Conservation (phyloP, 371 early-diverging fungal genomes). For the Mucor mucedo region DNA sequence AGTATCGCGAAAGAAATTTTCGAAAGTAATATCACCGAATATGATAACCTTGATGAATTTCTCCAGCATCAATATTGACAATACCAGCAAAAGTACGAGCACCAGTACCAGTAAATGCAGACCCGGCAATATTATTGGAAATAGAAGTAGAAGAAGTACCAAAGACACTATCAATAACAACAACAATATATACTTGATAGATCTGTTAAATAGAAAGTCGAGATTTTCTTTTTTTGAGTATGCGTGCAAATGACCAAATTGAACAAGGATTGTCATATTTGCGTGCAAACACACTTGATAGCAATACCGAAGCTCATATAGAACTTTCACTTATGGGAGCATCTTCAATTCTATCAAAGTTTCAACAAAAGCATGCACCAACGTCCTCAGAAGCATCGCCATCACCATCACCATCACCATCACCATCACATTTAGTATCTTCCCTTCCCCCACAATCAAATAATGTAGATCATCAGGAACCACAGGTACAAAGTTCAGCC, state of each 20-base stretch:
- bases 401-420: not conserved
- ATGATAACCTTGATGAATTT: constrained; percentile 1
- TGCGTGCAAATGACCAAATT: constrained; percentile 5
- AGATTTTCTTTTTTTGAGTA: too few relatives aligned
- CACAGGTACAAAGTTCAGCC: not conserved
- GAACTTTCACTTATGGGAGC: constrained; percentile 5
- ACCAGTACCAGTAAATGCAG: too few relatives aligned
- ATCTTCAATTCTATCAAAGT: constrained; percentile 4
- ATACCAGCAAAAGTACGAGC: too few relatives aligned
- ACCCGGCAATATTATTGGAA: too few relatives aligned
- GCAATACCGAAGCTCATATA: not conserved
- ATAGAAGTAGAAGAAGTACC: too few relatives aligned
- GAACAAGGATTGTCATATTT: not conserved
- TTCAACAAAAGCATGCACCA: not conserved
- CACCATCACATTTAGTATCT: not conserved
- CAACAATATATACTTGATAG: too few relatives aligned
- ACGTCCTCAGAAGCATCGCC: not conserved
- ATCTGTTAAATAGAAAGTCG: too few relatives aligned
- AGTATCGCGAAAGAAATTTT: not conserved
- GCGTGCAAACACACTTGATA: not conserved
- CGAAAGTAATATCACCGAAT: not conserved
- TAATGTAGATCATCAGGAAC: not conserved
- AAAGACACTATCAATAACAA: too few relatives aligned
- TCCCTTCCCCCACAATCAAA: not conserved
- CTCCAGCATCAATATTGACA: too few relatives aligned